A percentile compares a stretch with the other conserved stretches of the same genome.
Conservation (phyloP, 306 rosid species). For the Casuarina cunninghamiana region DNA sequence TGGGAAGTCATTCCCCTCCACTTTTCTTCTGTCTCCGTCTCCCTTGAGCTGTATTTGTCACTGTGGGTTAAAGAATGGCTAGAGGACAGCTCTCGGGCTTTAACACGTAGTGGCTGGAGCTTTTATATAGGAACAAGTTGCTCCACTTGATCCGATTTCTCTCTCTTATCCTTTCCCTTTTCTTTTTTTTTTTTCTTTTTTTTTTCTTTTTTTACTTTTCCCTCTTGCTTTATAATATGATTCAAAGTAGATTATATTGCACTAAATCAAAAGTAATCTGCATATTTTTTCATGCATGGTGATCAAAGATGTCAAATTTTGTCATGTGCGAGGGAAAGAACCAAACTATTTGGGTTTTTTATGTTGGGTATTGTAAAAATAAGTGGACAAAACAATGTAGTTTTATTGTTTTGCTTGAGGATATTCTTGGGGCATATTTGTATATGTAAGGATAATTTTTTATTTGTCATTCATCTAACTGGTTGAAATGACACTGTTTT, state of each 20-base stretch:
- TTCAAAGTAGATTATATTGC: background rate
- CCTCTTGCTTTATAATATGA: background rate
- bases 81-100: conserved; percentile 18
- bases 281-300: no score
- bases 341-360: no score
- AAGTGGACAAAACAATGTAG: no score
- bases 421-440: no score
- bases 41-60: conserved; percentile 28
- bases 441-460: no score
- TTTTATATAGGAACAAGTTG: conserved; percentile 19
- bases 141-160: conserved; percentile 4
- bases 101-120: background rate
- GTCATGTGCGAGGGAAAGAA: no score
- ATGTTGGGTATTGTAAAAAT: no score
- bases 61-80: conserved; percentile 6
- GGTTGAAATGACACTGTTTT: no score
- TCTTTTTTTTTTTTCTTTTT: background rate
- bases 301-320: no score
- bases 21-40: conserved; percentile 33
- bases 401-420: no score
- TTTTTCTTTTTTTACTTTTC: background rate
- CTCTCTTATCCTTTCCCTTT: background rate
- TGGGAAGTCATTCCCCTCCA: conserved; percentile 24
- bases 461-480: no score
- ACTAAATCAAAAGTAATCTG: background rate